Base-by-base conservation (phyloP, 2,329 filamentous ascomycete species). In the Penicillium sp. region DNA sequence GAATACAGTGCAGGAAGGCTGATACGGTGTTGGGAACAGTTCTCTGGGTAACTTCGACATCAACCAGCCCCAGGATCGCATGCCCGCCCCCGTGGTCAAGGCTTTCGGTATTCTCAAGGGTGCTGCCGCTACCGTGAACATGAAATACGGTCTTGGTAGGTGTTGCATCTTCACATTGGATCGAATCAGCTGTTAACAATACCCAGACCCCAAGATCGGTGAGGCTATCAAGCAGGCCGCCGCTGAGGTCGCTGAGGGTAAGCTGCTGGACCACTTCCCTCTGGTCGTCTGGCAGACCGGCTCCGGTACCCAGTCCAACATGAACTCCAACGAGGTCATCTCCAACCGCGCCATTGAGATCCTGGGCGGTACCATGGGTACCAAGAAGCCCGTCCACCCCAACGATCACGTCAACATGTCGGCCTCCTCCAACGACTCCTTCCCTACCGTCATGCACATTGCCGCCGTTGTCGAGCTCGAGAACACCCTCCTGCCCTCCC, bases 371-470 rank as follows among this genome's bases (percentile, higher is more conserved):
- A 81, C 81, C 59, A 95, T 90, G 88, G 93, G 93, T 63, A 86
- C 79, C 82, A 97, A 97, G 86, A 95, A 95, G 80, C 93, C 93
- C 25, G 93, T 98, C 58, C 93, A 98, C 78, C 93, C 93, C 66
- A 98, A 97, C 76, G 93, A 98, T 78, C 93, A 98, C 73, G 93
- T 98, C 74, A 98, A 98, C 83, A 95, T 95, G 84, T 95, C 88
- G 59, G 93, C 93, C 62, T 96, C 90, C 43, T 97, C 93, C 66
- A 98, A 98, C 79, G 93, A 98, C 72, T 96, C 92, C 62, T 98
- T 98, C 83, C 93, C 93, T 37, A 97, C 93, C 60, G 93, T 96
- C 70, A 98, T 98, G 93, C 93, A 97, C 80, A 96, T 98, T 69
- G 92, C 93, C 53, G 92, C 92, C 56, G 91, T 97, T 42, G 81